Percentiles rank a stretch among this genome's conserved stretches.
phyloP scores from a whole-genome alignment of 495 filamentous ascomycete genomes.

The Amniculicola lignicola region DNA sequence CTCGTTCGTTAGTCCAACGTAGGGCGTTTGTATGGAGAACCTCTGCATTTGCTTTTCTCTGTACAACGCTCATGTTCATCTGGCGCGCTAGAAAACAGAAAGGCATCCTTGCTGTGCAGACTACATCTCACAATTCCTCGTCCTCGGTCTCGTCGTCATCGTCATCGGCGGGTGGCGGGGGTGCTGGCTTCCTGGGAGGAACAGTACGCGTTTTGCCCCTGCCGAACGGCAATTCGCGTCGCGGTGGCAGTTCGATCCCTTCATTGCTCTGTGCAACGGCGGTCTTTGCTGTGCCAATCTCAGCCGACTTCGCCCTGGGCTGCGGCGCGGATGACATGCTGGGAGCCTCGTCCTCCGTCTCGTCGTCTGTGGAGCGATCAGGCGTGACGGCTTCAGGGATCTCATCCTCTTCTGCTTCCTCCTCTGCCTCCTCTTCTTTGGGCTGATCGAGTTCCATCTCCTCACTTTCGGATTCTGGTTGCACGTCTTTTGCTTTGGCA shows the following conservation, averaged over 20 bases:
- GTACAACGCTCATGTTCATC: too few relatives aligned
- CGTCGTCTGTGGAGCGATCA: slow-evolving; percentile 23
- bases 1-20: too few relatives aligned
- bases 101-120: too few relatives aligned
- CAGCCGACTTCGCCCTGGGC: background rate
- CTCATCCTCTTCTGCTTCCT: slow-evolving; percentile 12
- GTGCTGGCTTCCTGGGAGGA: slow-evolving; percentile 4
- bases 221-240: slow-evolving; percentile 33
- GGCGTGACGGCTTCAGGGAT: slow-evolving; percentile 18
- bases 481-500: slow-evolving; percentile 8
- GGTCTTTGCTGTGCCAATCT: slow-evolving; percentile 1
- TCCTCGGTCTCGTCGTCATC: slow-evolving; percentile 38
- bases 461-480: slow-evolving; percentile 30
- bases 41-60: too few relatives aligned
- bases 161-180: slow-evolving; percentile 6
- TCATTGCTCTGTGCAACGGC: slow-evolving; percentile 12
- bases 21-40: too few relatives aligned
- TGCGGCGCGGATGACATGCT: slow-evolving; percentile 2
- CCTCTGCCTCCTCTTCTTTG: slow-evolving; percentile 25
- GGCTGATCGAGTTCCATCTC: slow-evolving; percentile 29
- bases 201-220: slow-evolving; percentile 9
- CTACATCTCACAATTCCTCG: slow-evolving; percentile 32
- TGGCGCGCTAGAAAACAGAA: too few relatives aligned
- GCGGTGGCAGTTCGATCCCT: slow-evolving; percentile 9
- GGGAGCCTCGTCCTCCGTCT: slow-evolving; percentile 36